Percentiles rank a stretch among this genome's conserved stretches.
These are phyloP conservation scores for Scleroderma bovista DNA, from an alignment of 768 basidiomycete species.

Conservation along the genomic window DNA sequence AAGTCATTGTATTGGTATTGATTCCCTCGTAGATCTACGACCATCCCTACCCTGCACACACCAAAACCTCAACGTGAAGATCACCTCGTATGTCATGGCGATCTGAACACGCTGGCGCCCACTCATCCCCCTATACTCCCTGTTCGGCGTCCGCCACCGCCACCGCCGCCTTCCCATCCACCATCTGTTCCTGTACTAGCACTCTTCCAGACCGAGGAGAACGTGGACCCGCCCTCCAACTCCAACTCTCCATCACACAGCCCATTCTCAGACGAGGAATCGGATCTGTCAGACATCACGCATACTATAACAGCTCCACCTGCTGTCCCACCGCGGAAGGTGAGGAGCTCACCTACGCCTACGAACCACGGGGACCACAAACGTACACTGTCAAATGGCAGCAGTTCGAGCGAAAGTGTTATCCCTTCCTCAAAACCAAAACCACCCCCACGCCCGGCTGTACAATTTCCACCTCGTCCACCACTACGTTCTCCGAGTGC, in stretches of 20 bases:
- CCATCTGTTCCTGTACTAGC: slow-evolving; percentile 3
- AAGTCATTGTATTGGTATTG: neutral
- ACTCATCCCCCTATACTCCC: slow-evolving; percentile 14
- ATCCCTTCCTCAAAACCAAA: slow-evolving; percentile 13
- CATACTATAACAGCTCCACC: slow-evolving; percentile 11
- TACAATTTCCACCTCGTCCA: slow-evolving; percentile 15
- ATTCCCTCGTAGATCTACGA: slow-evolving; percentile 11
- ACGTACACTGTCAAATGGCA: slow-evolving; percentile 8
- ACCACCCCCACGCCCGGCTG: slow-evolving; percentile 17
- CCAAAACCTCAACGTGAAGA: slow-evolving; percentile 11
- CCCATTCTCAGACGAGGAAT: slow-evolving; percentile 28
- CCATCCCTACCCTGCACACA: slow-evolving; percentile 33
- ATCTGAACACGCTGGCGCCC: slow-evolving; percentile 20
- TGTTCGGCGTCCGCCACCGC: slow-evolving; percentile 16
- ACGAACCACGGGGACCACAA: slow-evolving; percentile 3
- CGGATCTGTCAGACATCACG: slow-evolving; percentile 19
- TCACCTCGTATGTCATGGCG: slow-evolving; percentile 12
- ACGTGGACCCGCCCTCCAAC: slow-evolving; percentile 12
- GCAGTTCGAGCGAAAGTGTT: slow-evolving; percentile 20
- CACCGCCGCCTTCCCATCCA: slow-evolving; percentile 3
- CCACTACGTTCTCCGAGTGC: slow-evolving; percentile 11
- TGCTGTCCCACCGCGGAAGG: slow-evolving; percentile 3
- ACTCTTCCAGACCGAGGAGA: slow-evolving; percentile 19
- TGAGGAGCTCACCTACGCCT: slow-evolving; percentile 3
- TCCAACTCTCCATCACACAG: slow-evolving; percentile 19